phyloP scores from a whole-genome alignment of 129 eudicot genomes.

The Ambrosia trifida region DNA sequence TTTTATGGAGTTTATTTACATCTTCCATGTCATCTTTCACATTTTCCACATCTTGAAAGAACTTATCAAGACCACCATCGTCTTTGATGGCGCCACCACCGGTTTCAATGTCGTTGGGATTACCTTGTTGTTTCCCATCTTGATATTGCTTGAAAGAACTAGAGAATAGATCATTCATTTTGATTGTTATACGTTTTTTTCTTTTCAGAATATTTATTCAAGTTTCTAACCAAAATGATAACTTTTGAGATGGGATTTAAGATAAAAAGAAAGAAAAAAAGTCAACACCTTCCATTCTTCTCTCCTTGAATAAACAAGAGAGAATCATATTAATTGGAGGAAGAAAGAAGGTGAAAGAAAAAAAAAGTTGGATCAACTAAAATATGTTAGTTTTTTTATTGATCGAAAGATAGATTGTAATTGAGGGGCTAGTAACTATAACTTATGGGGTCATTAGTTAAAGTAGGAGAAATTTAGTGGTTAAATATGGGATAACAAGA shows the following conservation, averaged over 20 bases:
- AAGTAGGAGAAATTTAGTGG: constrained; percentile 25
- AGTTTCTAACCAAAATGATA: constrained; percentile 27
- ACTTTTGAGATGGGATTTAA: constrained; percentile 2
- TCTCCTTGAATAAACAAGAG: constrained; percentile 39
- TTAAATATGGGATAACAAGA: background rate
- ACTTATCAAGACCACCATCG: constrained; percentile 56
- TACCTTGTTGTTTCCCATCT: too few relatives aligned
- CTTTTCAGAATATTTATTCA: background rate
- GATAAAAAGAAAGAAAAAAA: background rate
- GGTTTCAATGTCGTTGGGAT: constrained; percentile 54
- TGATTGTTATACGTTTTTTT: constrained; percentile 11
- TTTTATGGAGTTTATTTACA: constrained; percentile 58
- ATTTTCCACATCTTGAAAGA: constrained; percentile 71
- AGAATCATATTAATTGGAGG: constrained; percentile 32
- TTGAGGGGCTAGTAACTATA: constrained; percentile 18
- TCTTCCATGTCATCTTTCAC: constrained; percentile 70
- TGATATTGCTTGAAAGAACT: constrained; percentile 55
- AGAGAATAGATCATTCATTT: constrained; percentile 88
- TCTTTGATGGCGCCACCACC: constrained; percentile 38
- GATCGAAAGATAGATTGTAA: constrained; percentile 9
- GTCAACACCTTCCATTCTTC: constrained; percentile 49
- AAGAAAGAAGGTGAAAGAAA: constrained; percentile 55
- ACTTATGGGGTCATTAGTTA: constrained; percentile 27
- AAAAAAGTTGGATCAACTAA: constrained; percentile 19
- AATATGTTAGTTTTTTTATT: constrained; percentile 20